phyloP scores from a whole-genome alignment of 164 flowering plant species.

The Santalum album region DNA sequence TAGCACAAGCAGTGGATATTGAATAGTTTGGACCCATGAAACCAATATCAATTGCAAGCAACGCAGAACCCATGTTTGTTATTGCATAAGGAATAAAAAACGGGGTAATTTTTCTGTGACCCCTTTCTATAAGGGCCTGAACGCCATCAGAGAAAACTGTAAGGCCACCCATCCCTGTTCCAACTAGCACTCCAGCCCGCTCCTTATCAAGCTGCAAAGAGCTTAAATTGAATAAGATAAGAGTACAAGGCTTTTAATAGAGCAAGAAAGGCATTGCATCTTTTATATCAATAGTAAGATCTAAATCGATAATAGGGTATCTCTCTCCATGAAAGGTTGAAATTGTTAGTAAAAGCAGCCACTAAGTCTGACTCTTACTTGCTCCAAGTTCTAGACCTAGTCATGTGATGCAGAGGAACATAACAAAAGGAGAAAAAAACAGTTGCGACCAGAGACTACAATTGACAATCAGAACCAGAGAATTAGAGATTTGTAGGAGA shows the following conservation, averaged over 20 bases:
- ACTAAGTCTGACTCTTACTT: no score
- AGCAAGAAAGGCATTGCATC: not conserved
- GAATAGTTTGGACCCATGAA: constrained; percentile 97
- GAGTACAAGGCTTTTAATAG: not conserved
- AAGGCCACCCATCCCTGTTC: constrained; percentile 97
- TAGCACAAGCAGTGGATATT: constrained; percentile 94
- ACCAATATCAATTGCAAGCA: constrained; percentile 91
- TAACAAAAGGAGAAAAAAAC: no score
- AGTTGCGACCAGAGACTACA: no score
- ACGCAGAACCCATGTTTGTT: constrained; percentile 92
- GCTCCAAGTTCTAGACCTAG: not conserved
- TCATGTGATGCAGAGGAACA: no score
- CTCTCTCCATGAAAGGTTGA: not conserved
- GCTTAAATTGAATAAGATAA: not conserved
- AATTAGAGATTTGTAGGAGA: no score
- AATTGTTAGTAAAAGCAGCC: not conserved
- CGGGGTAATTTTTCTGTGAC: constrained; percentile 80
- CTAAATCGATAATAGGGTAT: not conserved
- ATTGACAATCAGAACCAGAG: no score
- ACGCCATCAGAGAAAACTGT: constrained; percentile 86
- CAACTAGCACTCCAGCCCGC: constrained; percentile 87
- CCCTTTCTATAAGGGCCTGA: constrained; percentile 74
- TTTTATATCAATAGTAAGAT: not conserved
- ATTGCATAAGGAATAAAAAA: constrained; percentile 94
- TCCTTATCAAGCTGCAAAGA: constrained; percentile 70